These are phyloP conservation scores for Cytospora piceae DNA, from an alignment of 2,329 filamentous ascomycete species.

Conservation along the genomic window DNA sequence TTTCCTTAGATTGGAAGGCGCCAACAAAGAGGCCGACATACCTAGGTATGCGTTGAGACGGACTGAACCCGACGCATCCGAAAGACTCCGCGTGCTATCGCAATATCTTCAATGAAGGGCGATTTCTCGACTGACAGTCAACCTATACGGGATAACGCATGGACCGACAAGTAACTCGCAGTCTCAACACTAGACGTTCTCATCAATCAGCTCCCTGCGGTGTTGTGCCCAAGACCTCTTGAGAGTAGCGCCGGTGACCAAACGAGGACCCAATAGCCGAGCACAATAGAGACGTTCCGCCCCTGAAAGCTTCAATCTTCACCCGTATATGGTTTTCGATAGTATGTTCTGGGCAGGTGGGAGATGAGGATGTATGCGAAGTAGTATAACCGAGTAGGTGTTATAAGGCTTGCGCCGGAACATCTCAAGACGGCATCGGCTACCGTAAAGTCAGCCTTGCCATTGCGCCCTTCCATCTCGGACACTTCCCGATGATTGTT, in stretches of 20 bases:
- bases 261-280: background rate
- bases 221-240: too few species aligned
- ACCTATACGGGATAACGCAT: too few species aligned
- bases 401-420: conserved; percentile 6
- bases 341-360: background rate
- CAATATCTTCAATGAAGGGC: too few species aligned
- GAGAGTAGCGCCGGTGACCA: too few species aligned
- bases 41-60: too few species aligned
- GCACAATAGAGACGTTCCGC: background rate
- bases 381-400: conserved; percentile 10
- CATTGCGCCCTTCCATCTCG: background rate
- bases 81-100: background rate
- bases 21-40: too few species aligned
- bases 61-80: too few species aligned
- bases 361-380: conserved; percentile 8
- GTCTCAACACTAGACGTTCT: too few species aligned
- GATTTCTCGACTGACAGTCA: too few species aligned
- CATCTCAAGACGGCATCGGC: background rate
- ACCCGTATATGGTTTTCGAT: conserved; percentile 3
- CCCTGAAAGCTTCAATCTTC: background rate
- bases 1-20: too few species aligned
- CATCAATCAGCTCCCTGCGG: too few species aligned
- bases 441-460: background rate
- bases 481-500: conserved; percentile 4
- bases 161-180: too few species aligned